Conservation (phyloP, 1,284 basidiomycete genomes). For the Calocybe gambosa region DNA sequence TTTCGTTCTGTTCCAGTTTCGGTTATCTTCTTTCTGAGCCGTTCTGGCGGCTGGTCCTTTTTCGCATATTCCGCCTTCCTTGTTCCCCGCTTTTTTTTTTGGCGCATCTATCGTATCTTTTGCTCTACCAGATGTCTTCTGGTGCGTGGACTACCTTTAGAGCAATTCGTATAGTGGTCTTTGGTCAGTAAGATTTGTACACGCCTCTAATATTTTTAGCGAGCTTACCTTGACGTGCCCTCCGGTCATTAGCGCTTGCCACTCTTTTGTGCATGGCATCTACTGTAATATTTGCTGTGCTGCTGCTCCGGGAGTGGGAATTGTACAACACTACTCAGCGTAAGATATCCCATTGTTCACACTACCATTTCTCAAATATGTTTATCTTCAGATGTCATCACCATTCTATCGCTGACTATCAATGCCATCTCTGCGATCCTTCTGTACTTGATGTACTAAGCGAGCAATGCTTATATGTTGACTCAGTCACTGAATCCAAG, state of each 20-base stretch:
- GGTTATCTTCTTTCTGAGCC: conserved; percentile 13
- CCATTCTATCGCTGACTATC: conserved; percentile 29
- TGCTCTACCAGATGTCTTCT: conserved; percentile 7
- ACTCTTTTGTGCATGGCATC: conserved; percentile 33
- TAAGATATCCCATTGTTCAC: conserved; percentile 14
- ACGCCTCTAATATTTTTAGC: neutral
- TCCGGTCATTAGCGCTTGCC: conserved; percentile 32
- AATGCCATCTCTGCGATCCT: conserved; percentile 35
- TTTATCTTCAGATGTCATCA: conserved; percentile 28
- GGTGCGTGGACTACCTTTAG: conserved; percentile 24
- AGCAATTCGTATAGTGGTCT: conserved; percentile 17
- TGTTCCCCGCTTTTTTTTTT: conserved; percentile 11
- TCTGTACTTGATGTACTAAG: conserved; percentile 42
- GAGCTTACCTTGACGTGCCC: neutral
- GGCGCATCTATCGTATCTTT: neutral
- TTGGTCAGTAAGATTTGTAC: conserved; percentile 20
- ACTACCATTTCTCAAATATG: neutral
- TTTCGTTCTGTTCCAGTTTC: too few relatives aligned
- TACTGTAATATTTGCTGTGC: conserved; percentile 33
- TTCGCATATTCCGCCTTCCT: conserved; percentile 16
- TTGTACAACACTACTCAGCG: conserved; percentile 31
- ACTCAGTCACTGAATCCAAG: conserved; percentile 1
- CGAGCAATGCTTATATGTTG: neutral
- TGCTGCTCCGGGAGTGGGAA: conserved; percentile 35
- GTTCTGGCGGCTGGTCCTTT: conserved; percentile 19